Evolutionary conservation across 352 stramenopile genomes (phyloP).

Genomic region (Detonula confervacea): DNA sequence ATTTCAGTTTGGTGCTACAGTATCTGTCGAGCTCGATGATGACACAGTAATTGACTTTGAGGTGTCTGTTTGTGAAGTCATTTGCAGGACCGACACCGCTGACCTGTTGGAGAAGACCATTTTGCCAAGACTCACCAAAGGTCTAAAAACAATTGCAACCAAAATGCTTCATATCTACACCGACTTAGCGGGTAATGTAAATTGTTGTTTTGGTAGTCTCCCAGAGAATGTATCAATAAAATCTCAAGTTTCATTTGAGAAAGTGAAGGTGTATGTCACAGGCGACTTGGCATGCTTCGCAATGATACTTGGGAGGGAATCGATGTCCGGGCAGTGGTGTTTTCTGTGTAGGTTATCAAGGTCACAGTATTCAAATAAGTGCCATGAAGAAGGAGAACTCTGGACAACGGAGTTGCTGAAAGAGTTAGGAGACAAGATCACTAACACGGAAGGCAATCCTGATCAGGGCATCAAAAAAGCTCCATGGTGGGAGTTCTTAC

Average conservation of each 20-base stretch:
- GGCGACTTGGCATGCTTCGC: slow-evolving; percentile 39
- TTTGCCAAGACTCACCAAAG: neutral
- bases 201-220: neutral
- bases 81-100: neutral
- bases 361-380: neutral
- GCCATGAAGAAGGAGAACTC: slow-evolving; percentile 10
- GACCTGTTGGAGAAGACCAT: neutral
- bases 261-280: slow-evolving; percentile 24
- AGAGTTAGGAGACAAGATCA: slow-evolving; percentile 1
- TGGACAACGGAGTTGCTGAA: slow-evolving; percentile 18
- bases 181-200: neutral
- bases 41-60: neutral
- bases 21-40: neutral
- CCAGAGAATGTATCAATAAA: neutral
- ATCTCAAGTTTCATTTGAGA: slow-evolving; percentile 8
- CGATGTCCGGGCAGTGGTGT: slow-evolving; percentile 31
- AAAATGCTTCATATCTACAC: neutral
- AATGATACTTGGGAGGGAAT: slow-evolving; percentile 37
- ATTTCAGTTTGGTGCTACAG: neutral
- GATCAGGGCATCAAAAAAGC: slow-evolving; percentile 22
- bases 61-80: neutral
- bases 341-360: slow-evolving; percentile 20
- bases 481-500: slow-evolving; percentile 41
- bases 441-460: slow-evolving; percentile 10
- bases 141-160: neutral